These are phyloP conservation scores for Penicillium waksmanii DNA, from an alignment of 495 filamentous ascomycete genomes.

Conservation along the genomic window DNA sequence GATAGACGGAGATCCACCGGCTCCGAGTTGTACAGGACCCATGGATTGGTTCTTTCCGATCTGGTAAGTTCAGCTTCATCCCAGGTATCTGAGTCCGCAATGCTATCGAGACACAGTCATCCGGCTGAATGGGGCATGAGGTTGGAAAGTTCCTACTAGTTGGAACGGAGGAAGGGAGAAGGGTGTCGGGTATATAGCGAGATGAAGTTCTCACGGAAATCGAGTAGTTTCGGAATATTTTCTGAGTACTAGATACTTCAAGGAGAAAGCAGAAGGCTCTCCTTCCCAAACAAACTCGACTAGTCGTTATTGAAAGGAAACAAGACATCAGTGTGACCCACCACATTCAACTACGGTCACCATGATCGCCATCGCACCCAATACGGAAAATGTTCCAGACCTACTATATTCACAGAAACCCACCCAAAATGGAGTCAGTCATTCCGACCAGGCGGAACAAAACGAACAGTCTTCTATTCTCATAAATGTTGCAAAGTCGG, in stretches of 20 bases:
- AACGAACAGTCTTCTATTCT: conserved; percentile 8
- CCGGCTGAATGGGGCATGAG: conserved; percentile 6
- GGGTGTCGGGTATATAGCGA: conserved; percentile 22
- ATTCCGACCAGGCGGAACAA: not conserved
- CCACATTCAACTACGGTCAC: conserved; percentile 17
- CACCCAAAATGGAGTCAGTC: conserved; percentile 11
- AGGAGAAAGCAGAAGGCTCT: not conserved
- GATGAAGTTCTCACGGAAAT: conserved; percentile 9
- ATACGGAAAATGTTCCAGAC: conserved; percentile 17
- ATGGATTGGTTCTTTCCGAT: conserved; percentile 9
- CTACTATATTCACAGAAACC: conserved; percentile 12
- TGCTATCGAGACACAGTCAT: conserved; percentile 25
- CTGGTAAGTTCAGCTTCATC: conserved; percentile 20
- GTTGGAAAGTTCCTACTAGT: not conserved
- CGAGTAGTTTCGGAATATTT: conserved; percentile 6
- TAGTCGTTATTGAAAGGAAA: not conserved
- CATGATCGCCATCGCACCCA: conserved; percentile 25
- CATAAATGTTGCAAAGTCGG: conserved; percentile 7
- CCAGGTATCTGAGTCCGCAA: conserved; percentile 29
- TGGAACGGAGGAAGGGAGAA: not conserved
- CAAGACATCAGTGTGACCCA: conserved; percentile 11
- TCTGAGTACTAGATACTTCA: not conserved
- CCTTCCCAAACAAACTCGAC: not conserved
- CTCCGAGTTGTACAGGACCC: conserved; percentile 26
- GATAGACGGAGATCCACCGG: conserved; percentile 1